Evolutionary conservation across 2,329 filamentous ascomycete species (phyloP).

Genomic region (Penicillium sp.): DNA sequence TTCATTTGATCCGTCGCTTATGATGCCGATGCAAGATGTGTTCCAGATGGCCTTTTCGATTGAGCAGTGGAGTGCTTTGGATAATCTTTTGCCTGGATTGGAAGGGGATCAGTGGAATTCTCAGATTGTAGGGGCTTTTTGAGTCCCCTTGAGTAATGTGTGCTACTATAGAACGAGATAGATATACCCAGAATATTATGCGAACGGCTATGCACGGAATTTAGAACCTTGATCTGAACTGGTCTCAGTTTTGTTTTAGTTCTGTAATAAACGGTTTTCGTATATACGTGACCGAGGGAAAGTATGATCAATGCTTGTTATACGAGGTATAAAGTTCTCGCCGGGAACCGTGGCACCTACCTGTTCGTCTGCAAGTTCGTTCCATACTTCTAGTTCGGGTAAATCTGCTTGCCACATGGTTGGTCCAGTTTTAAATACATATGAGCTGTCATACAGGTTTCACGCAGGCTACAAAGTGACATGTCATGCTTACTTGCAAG

Average conservation of each 20-base stretch:
- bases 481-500: not conserved
- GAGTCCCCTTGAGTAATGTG: not conserved
- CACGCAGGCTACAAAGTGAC: not conserved
- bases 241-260: not conserved
- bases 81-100: not conserved
- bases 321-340: not conserved
- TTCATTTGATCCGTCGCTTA: not conserved
- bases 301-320: not conserved
- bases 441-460: not conserved
- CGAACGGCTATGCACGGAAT: not conserved
- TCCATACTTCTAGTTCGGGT: not conserved
- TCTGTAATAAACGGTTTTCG: not conserved
- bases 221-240: no score
- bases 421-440: not conserved
- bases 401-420: not conserved
- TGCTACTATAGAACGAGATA: not conserved
- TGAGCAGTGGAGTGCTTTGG: constrained; percentile 4
- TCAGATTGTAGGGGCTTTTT: not conserved
- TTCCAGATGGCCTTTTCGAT: constrained; percentile 4
- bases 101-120: not conserved
- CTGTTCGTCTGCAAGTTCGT: not conserved
- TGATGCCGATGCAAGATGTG: constrained; percentile 4
- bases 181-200: not conserved
- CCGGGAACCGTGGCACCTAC: no score
- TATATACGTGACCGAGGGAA: not conserved